A percentile compares a stretch with the other conserved stretches of the same genome.
Conservation (phyloP, 805 yeast genomes). For the Starmerella apicola region DNA sequence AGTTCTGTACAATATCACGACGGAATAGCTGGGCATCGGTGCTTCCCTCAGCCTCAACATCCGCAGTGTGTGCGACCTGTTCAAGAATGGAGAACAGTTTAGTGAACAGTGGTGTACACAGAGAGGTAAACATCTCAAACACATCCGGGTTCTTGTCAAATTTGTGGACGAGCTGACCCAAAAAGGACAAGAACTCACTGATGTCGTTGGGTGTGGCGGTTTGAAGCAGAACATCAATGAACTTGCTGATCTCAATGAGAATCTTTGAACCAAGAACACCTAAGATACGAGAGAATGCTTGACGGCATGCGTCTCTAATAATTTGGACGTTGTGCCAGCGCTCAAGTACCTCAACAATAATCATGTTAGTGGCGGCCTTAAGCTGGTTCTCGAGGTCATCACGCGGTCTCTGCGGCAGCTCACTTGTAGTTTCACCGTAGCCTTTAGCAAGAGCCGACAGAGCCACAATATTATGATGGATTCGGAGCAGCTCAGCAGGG, state of each 20-base stretch:
- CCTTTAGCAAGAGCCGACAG: constrained; percentile 87
- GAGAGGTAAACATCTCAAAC: constrained; percentile 58
- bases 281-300: constrained; percentile 75
- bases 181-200: constrained; percentile 68
- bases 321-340: constrained; percentile 51
- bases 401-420: constrained; percentile 1
- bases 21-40: constrained; percentile 48
- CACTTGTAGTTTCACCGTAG: constrained; percentile 38
- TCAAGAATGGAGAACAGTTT: constrained; percentile 44
- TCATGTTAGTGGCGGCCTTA: constrained; percentile 63
- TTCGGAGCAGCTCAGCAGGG: constrained; percentile 36
- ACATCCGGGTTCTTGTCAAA: constrained; percentile 55
- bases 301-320: constrained; percentile 76
- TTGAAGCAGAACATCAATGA: constrained; percentile 55
- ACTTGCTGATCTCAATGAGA: constrained; percentile 46
- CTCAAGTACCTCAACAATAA: constrained; percentile 73
- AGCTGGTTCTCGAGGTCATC: constrained; percentile 37
- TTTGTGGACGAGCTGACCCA: constrained; percentile 77
- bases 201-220: constrained; percentile 53
- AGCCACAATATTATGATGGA: constrained; percentile 79
- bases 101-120: constrained; percentile 60
- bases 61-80: constrained; percentile 22
- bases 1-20: constrained; percentile 46
- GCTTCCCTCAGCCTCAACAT: constrained; percentile 28
- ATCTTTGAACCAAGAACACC: constrained; percentile 50